phyloP scores from a whole-genome alignment of 164 flowering plant genomes.

The Litsea cubeba region DNA sequence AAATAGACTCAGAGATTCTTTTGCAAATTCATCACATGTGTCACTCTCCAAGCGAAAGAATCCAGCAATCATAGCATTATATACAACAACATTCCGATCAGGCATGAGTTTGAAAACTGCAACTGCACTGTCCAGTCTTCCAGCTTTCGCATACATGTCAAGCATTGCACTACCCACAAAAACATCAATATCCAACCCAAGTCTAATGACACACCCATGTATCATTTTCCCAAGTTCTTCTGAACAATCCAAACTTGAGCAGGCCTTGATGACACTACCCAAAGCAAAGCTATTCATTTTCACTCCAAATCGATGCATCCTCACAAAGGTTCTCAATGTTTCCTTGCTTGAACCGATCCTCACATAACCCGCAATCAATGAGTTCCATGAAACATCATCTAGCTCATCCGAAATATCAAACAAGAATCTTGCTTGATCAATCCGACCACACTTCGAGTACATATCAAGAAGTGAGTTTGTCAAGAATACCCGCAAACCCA shows the following conservation, averaged over 20 bases:
- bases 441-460: slow-evolving; percentile 47
- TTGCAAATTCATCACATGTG: slow-evolving; percentile 17
- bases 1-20: slow-evolving; percentile 41
- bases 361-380: slow-evolving; percentile 47
- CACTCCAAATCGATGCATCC: slow-evolving; percentile 47
- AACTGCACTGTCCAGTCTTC: slow-evolving; percentile 30
- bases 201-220: slow-evolving; percentile 35
- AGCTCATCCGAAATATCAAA: slow-evolving; percentile 37
- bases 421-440: slow-evolving; percentile 37
- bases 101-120: slow-evolving; percentile 36
- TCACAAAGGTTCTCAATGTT: slow-evolving; percentile 25
- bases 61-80: slow-evolving; percentile 63
- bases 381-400: slow-evolving; percentile 59
- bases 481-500: slow-evolving; percentile 25
- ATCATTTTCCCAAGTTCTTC: slow-evolving; percentile 34
- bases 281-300: slow-evolving; percentile 35
- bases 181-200: slow-evolving; percentile 40
- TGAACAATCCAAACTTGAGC: slow-evolving; percentile 19
- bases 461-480: slow-evolving; percentile 45
- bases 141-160: slow-evolving; percentile 53
- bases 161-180: slow-evolving; percentile 55
- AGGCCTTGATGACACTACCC: slow-evolving; percentile 53
- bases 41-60: slow-evolving; percentile 23
- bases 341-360: slow-evolving; percentile 28
- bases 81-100: slow-evolving; percentile 39